Percentiles rank a stretch among this genome's conserved stretches.
phyloP scores from a whole-genome alignment of 495 filamentous ascomycete species.

The Aspergillus carlsbadensis region DNA sequence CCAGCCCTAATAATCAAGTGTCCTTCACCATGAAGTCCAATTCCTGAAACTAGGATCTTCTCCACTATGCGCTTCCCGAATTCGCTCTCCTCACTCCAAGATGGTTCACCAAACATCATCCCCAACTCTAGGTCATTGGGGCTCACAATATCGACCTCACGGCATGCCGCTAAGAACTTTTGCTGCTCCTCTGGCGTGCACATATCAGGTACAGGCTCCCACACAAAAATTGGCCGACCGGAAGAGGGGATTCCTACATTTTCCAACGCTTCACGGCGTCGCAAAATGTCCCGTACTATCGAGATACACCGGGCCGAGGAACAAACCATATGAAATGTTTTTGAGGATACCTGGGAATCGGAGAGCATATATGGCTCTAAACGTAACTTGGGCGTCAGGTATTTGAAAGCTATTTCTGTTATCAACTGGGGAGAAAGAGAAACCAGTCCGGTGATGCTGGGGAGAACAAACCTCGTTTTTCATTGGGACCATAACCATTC shows the following conservation, averaged over 20 bases:
- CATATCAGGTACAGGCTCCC: conserved; percentile 92
- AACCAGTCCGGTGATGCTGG: neutral
- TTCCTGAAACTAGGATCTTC: conserved; percentile 55
- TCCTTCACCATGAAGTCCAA: conserved; percentile 45
- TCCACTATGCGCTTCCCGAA: conserved; percentile 52
- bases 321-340: conserved; percentile 87
- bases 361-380: conserved; percentile 61
- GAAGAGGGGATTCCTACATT: conserved; percentile 25
- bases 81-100: conserved; percentile 46
- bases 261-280: conserved; percentile 39
- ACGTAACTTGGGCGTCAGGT: conserved; percentile 81
- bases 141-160: conserved; percentile 78
- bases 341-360: conserved; percentile 60
- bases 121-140: conserved; percentile 87
- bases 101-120: conserved; percentile 67
- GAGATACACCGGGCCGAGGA: conserved; percentile 72
- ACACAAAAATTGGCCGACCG: conserved; percentile 70
- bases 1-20: conserved; percentile 55
- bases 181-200: conserved; percentile 75
- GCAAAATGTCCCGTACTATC: conserved; percentile 62
- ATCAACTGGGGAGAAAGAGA: conserved; percentile 17
- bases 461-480: conserved; percentile 49
- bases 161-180: conserved; percentile 66
- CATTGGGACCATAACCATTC: conserved; percentile 74
- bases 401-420: conserved; percentile 68